Evolutionary conservation across 2,329 filamentous ascomycete species (phyloP).

Genomic region (Penicillium paneum): DNA sequence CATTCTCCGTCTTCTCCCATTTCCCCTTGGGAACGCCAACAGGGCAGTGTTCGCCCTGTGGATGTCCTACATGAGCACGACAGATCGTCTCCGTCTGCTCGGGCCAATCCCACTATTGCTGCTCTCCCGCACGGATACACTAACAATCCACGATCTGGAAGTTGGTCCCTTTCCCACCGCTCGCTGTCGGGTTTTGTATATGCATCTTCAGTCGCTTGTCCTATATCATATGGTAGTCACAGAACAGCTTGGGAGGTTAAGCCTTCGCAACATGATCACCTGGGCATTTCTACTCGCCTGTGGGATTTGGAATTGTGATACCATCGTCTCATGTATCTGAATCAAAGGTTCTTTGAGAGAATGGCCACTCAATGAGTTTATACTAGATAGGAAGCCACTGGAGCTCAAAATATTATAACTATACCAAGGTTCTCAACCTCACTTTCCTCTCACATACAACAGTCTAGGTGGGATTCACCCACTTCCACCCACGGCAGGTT

Average conservation of each 20-base stretch:
- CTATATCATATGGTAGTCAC: slow-evolving; percentile 55
- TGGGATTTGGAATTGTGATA: not conserved
- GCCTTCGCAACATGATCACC: slow-evolving; percentile 15
- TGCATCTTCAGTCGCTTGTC: slow-evolving; percentile 53
- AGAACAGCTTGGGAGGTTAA: slow-evolving; percentile 50
- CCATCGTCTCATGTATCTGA: not conserved
- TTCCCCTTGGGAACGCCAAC: slow-evolving; percentile 55
- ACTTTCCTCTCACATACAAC: not conserved
- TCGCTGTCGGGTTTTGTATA: slow-evolving; percentile 49
- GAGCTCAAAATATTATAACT: not conserved
- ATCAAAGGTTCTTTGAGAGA: not conserved
- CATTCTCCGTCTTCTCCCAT: slow-evolving; percentile 52
- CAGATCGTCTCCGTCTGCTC: slow-evolving; percentile 59
- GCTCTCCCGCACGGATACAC: slow-evolving; percentile 56
- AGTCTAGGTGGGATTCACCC: too few relatives aligned
- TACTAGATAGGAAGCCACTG: not conserved
- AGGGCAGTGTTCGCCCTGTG: slow-evolving; percentile 50
- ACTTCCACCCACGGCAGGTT: too few relatives aligned
- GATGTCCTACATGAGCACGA: slow-evolving; percentile 55
- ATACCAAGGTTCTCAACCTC: not conserved
- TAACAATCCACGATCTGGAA: slow-evolving; percentile 56
- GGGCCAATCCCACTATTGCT: slow-evolving; percentile 61
- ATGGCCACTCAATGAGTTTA: not conserved
- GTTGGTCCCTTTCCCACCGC: slow-evolving; percentile 55
- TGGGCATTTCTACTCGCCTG: slow-evolving; percentile 16